Percentiles rank a stretch among this genome's conserved stretches.
These are phyloP conservation scores for Yarrowia osloensis DNA, from an alignment of 805 yeast species.

Conservation along the genomic window DNA sequence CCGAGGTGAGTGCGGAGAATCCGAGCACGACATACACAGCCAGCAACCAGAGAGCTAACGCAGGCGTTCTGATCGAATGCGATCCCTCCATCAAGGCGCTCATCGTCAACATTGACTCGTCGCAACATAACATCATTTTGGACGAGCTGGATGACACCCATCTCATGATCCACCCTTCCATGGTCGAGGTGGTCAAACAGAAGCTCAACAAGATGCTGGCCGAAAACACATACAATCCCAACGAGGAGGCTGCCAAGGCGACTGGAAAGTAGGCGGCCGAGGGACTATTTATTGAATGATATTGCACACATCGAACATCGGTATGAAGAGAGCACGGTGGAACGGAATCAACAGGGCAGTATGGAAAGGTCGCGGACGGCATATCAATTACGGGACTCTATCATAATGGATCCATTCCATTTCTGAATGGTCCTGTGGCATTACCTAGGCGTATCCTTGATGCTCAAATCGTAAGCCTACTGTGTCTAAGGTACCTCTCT, in stretches of 20 bases:
- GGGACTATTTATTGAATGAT: background rate
- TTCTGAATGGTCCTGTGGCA: no score
- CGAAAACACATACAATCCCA: conserved; percentile 85
- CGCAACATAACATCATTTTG: conserved; percentile 68
- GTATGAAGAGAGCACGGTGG: no score
- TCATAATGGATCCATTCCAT: no score
- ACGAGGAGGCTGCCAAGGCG: conserved; percentile 49
- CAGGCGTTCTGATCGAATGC: conserved; percentile 45
- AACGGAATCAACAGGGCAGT: no score
- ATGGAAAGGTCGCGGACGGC: no score
- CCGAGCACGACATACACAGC: background rate
- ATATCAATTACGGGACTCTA: no score
- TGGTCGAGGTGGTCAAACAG: conserved; percentile 70
- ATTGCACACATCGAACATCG: no score
- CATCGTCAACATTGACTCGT: conserved; percentile 77
- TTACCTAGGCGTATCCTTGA: no score
- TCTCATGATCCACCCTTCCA: conserved; percentile 72
- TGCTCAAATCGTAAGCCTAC: no score
- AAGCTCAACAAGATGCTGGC: conserved; percentile 77
- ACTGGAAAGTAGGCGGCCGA: background rate
- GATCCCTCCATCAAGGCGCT: conserved; percentile 93
- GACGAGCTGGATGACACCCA: conserved; percentile 92
- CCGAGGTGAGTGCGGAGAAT: conserved; percentile 7
- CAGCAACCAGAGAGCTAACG: conserved; percentile 32
- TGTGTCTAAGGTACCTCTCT: no score